A percentile compares a stretch with the other conserved stretches of the same genome.
phyloP scores from a whole-genome alignment of 2,329 filamentous ascomycete genomes.

The Didymella segeticola region DNA sequence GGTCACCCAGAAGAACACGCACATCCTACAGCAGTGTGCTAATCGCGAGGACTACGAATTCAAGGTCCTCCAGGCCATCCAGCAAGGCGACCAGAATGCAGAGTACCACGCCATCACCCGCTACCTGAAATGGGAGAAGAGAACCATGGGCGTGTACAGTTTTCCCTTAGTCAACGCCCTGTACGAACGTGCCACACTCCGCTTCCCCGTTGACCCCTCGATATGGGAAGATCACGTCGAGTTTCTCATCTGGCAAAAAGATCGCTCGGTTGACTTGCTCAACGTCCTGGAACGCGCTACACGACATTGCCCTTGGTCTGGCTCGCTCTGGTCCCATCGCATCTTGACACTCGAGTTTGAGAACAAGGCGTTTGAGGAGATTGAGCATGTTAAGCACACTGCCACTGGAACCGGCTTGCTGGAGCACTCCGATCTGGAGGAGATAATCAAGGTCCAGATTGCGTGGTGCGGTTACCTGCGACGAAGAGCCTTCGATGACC shows the following conservation, averaged over 20 bases:
- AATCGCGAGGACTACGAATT: constrained; percentile 73
- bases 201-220: constrained; percentile 75
- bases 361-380: constrained; percentile 75
- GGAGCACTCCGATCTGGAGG: constrained; percentile 84
- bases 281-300: constrained; percentile 82
- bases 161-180: constrained; percentile 65
- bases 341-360: constrained; percentile 85
- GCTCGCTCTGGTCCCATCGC: constrained; percentile 87
- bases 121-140: constrained; percentile 87
- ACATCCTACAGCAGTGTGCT: constrained; percentile 68
- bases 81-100: constrained; percentile 62
- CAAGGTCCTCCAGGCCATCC: constrained; percentile 65
- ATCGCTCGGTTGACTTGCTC: constrained; percentile 61
- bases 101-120: constrained; percentile 64
- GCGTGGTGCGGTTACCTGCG: constrained; percentile 96
- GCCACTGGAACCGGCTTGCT: constrained; percentile 86
- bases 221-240: constrained; percentile 87
- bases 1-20: constrained; percentile 67
- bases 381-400: constrained; percentile 89
- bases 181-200: constrained; percentile 77
- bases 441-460: constrained; percentile 87
- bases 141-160: constrained; percentile 62
- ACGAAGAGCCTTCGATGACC: constrained; percentile 77
- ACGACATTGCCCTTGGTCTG: constrained; percentile 91
- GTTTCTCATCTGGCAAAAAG: constrained; percentile 65